Evolutionary conservation across 148 eudicot genomes (phyloP).

Genomic region (Limonium bicolor): DNA sequence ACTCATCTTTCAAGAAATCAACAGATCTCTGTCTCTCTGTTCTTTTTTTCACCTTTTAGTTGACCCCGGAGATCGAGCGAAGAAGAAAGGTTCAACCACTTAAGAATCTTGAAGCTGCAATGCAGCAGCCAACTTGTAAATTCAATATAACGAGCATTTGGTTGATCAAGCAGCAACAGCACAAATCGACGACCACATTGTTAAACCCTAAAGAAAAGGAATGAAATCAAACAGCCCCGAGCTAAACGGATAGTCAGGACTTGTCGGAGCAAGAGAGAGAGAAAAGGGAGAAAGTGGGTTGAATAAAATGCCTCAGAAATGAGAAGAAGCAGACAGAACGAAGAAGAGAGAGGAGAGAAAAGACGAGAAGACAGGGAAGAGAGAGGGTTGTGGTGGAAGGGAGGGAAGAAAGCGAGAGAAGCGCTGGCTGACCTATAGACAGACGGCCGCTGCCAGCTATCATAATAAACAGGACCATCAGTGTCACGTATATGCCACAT

Average conservation of each 20-base stretch:
- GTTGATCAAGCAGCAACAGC: neutral
- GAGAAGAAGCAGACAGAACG: neutral
- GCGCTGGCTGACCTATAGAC: neutral
- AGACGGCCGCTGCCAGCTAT: conserved; percentile 7
- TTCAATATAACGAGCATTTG: neutral
- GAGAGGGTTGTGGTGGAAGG: conserved; percentile 1
- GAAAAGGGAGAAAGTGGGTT: no score
- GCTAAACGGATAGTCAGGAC: neutral
- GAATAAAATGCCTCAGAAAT: neutral
- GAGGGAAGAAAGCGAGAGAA: conserved; percentile 5
- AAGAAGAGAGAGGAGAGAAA: neutral
- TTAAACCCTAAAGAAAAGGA: conserved; percentile 1
- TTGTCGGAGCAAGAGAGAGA: neutral
- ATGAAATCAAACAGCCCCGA: neutral
- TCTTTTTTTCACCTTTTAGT: neutral
- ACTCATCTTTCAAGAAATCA: conserved; percentile 8
- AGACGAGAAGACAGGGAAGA: neutral
- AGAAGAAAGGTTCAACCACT: neutral
- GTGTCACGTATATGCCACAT: neutral
- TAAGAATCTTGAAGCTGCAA: neutral
- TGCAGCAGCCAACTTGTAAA: neutral
- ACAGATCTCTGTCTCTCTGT: conserved; percentile 6
- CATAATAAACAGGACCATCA: neutral
- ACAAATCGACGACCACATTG: neutral
- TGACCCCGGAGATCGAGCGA: neutral